phyloP scores from a whole-genome alignment of 1,284 basidiomycete species.

The Irpex lacteus region DNA sequence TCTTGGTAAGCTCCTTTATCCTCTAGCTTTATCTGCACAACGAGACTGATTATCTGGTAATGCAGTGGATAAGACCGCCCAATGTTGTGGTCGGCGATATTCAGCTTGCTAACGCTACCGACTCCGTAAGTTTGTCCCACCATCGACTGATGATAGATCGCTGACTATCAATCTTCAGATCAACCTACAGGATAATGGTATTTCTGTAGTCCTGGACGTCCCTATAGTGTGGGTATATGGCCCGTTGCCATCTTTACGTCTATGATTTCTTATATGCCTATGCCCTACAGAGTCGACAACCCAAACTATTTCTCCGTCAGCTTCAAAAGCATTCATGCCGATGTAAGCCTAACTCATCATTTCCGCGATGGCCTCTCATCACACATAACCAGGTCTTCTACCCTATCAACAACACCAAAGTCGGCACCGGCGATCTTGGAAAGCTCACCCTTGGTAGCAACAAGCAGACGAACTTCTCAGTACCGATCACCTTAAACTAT shows the following conservation, averaged over 20 bases:
- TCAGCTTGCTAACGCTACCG: constrained; percentile 38
- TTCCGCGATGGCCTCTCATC: neutral
- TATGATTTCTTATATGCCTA: neutral
- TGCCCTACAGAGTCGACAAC: constrained; percentile 63
- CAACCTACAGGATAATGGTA: constrained; percentile 33
- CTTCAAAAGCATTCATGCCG: constrained; percentile 67
- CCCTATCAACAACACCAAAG: constrained; percentile 63
- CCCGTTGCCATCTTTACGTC: neutral
- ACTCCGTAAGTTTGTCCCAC: constrained; percentile 36
- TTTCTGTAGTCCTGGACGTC: constrained; percentile 65
- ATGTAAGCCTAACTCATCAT: constrained; percentile 36
- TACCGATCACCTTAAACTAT: constrained; percentile 81
- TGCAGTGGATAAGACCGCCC: constrained; percentile 79
- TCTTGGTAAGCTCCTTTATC: constrained; percentile 51
- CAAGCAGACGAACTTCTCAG: constrained; percentile 70
- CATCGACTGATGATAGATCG: constrained; percentile 3
- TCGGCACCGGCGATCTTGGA: constrained; percentile 67
- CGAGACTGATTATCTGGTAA: neutral
- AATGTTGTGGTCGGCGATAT: constrained; percentile 60
- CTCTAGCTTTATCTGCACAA: neutral
- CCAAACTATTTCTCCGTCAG: constrained; percentile 84
- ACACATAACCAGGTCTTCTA: constrained; percentile 58
- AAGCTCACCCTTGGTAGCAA: constrained; percentile 67
- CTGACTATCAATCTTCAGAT: constrained; percentile 20
- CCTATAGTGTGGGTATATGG: constrained; percentile 41